Evolutionary conservation across 148 eudicot species (phyloP).

Genomic region (Gaultheria prostrata): DNA sequence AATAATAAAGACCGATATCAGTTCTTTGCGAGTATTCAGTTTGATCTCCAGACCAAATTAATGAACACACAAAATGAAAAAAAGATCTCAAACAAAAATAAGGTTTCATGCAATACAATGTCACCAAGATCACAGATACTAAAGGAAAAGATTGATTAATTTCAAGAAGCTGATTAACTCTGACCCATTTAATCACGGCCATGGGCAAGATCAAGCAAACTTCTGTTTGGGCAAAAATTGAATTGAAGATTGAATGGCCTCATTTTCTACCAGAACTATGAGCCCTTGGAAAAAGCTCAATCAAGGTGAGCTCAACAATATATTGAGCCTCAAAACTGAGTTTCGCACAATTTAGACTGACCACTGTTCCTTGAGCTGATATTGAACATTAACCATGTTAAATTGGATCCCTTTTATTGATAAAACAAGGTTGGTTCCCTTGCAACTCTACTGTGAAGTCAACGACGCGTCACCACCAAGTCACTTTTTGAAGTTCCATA

Average conservation of each 20-base stretch:
- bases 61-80: neutral
- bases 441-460: neutral
- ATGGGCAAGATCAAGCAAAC: neutral
- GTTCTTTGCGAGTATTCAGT: neutral
- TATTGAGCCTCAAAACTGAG: neutral
- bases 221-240: neutral
- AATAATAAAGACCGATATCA: neutral
- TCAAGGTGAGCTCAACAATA: neutral
- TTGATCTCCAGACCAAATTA: neutral
- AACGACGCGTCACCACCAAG: neutral
- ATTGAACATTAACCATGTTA: neutral
- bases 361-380: neutral
- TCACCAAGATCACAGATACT: neutral
- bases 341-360: neutral
- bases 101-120: neutral
- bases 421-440: neutral
- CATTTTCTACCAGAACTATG: neutral
- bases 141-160: neutral
- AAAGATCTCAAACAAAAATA: neutral
- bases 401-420: neutral
- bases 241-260: neutral
- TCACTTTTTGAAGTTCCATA: neutral
- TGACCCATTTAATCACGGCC: neutral
- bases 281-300: neutral
- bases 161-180: neutral